phyloP scores from a whole-genome alignment of 345 rosid genomes.

The Anastatica hierochuntica region DNA sequence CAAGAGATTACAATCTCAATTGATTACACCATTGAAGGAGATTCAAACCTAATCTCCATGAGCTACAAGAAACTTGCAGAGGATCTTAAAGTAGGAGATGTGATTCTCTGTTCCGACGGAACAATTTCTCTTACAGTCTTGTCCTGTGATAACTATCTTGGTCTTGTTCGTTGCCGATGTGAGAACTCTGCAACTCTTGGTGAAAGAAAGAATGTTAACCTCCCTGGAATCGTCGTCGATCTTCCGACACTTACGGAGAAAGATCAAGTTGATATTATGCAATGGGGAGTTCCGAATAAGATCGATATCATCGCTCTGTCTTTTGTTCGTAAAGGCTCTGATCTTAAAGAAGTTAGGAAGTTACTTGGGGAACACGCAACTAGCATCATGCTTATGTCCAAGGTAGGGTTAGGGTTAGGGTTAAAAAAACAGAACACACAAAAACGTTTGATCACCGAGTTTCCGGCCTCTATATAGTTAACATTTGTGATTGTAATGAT shows the following conservation, averaged over 20 bases:
- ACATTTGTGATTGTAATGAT: background rate
- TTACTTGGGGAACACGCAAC: conserved; percentile 36
- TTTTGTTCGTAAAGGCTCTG: conserved; percentile 59
- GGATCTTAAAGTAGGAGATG: conserved; percentile 37
- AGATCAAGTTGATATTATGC: conserved; percentile 45
- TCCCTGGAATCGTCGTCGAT: conserved; percentile 55
- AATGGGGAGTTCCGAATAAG: conserved; percentile 55
- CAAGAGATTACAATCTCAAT: conserved; percentile 47
- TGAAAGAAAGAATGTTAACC: conserved; percentile 56
- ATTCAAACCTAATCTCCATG: conserved; percentile 43
- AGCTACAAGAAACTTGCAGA: conserved; percentile 50
- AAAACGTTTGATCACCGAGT: background rate
- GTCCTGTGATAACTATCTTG: conserved; percentile 33
- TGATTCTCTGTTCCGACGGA: conserved; percentile 50
- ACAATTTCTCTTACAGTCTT: conserved; percentile 43
- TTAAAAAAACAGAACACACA: too few species aligned
- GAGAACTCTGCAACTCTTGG: conserved; percentile 52
- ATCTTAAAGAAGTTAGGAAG: conserved; percentile 39
- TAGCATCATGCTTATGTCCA: conserved; percentile 31
- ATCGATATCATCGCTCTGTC: too few species aligned
- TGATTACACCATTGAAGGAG: conserved; percentile 34
- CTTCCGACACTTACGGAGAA: conserved; percentile 54
- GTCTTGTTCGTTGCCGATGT: conserved; percentile 39
- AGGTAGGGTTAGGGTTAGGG: background rate
- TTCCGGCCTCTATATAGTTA: background rate